Evolutionary conservation across 1,284 basidiomycete genomes (phyloP), one percentile per base, ranked within the genome.

Genomic region (Cerioporus squamosus): DNA sequence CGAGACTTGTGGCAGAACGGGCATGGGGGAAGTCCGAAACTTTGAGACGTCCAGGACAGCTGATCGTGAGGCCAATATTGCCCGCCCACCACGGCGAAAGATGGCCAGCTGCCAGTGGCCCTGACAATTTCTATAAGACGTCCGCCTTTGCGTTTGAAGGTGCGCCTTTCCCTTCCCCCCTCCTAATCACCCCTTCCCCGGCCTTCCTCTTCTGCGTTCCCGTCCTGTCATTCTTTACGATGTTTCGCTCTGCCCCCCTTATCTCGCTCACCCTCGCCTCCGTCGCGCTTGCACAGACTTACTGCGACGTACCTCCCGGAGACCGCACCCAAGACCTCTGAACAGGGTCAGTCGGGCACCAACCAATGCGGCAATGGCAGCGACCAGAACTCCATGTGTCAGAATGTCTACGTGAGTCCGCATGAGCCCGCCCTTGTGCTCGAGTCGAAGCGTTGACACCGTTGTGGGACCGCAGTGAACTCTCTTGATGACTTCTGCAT

Each of bases 331-430:
- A 68, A 72, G 29, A 74, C 76, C 17, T 78, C 81, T 7, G 81
- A 90, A 68, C 69, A 81, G 40, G 89, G 86, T 23, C 89, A 89
- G 70, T 63, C 78, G 26, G 87, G 86, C n/a, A 85, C 84, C n/a
- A 86, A 88, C 69, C 73, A 79, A 52, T 92, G 90, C 72, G 86
- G 84, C 10, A 80, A 81, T 2, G 74, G 72, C 17, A 74, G 77
- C 26, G 81, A 76, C 68, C 85, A 87, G 71, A 77, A 76, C 10
- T 87, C 85, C 3, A 72, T 74, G 59, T 91, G 89, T 72, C 90
- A 91, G 66, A 86, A 86, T 65, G 82, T 80, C 2, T 88, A 80
- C 70, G 66, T 87, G 87, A n/a, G n/a, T n/a, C n/a, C n/a, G n/a
- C n/a, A n/a, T n/a, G n/a, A n/a, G n/a, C n/a, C n/a, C n/a, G n/a